Base-by-base conservation (phyloP, 768 basidiomycete genomes). In the Lactarius sanguifluus region DNA sequence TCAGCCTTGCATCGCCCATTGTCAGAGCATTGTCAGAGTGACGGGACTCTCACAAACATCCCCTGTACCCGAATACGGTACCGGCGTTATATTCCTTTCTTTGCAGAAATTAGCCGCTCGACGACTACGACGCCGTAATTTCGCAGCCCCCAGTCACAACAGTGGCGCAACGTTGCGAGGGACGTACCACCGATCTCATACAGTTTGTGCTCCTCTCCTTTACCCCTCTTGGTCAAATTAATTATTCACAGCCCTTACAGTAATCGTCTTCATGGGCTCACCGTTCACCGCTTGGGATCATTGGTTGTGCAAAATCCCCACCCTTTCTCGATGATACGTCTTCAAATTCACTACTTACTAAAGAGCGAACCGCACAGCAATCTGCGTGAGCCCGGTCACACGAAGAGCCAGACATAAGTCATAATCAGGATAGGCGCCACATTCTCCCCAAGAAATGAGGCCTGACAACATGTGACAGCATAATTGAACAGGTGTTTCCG, bases 71-170 rank as follows among this genome's bases (percentile, higher is more conserved):
- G 23, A 52, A 45, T 56, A 38, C 58, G 56, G 41, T 38, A 28
- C 56, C 38, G 56, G 57, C 45, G 43, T 59, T 34, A 30, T 57
- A 52, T 45, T 61, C 60, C 64, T 15, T 47, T 59, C 38, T 61
- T 10, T 28, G 38, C 32, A 52, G n/a, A 34, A 25, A 57, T 61
- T 60, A 54, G 25, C 62, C 50, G 57, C 61, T 59, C 65, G 38
- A 43, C 28, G 47, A 57, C 36, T 47, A 43, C 28, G 56, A 57
- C 36, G 43, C 43, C 34, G 57, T 59, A 57, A 41, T 61, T 52
- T 50, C 56, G 36, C 43, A 40, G 18, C 25, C 13, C 28, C 43
- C 28, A 57, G 25, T 66, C 67, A 25, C 40, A 32, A 40, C 55
- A 43, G 59, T 43, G 65, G 30, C 38, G 38, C 38, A 40, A 40